Conservation (phyloP, 2,329 filamentous ascomycete species). For the Exophiala oligosperma region DNA sequence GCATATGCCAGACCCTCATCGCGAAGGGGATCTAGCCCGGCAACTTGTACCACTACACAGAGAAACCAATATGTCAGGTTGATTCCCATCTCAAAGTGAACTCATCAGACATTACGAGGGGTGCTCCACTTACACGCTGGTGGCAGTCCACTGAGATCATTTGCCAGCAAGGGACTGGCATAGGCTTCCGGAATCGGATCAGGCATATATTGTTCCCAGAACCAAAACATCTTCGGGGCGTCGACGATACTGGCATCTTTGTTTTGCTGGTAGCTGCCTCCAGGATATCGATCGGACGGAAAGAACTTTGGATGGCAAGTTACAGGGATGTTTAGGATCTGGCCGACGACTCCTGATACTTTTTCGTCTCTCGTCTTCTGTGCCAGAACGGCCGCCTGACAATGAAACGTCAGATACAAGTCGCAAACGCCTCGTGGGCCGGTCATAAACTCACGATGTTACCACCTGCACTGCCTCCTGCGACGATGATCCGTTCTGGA, state of each 20-base stretch:
- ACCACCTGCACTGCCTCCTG: slow-evolving; percentile 51
- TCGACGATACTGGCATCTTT: slow-evolving; percentile 35
- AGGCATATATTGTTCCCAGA: slow-evolving; percentile 37
- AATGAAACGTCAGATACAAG: neutral
- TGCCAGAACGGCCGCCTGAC: slow-evolving; percentile 34
- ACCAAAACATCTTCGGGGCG: slow-evolving; percentile 36
- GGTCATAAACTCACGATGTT: slow-evolving; percentile 6
- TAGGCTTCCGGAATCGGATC: slow-evolving; percentile 33
- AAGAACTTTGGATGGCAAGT: slow-evolving; percentile 18
- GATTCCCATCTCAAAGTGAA: no score
- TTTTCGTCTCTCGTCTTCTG: slow-evolving; percentile 34
- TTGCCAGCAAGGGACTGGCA: slow-evolving; percentile 35
- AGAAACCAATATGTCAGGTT: neutral
- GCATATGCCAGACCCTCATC: slow-evolving; percentile 29
- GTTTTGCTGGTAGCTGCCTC: slow-evolving; percentile 40
- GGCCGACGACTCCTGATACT: slow-evolving; percentile 44
- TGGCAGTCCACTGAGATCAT: slow-evolving; percentile 34
- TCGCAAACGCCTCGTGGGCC: neutral
- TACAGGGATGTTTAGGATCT: slow-evolving; percentile 45
- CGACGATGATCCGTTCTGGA: slow-evolving; percentile 48
- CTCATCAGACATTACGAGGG: neutral
- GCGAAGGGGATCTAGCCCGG: slow-evolving; percentile 29
- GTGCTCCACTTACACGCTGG: slow-evolving; percentile 35
- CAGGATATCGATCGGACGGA: neutral
- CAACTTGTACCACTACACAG: slow-evolving; percentile 24